phyloP scores from a whole-genome alignment of 495 filamentous ascomycete genomes.

The Terfezia boudieri region DNA sequence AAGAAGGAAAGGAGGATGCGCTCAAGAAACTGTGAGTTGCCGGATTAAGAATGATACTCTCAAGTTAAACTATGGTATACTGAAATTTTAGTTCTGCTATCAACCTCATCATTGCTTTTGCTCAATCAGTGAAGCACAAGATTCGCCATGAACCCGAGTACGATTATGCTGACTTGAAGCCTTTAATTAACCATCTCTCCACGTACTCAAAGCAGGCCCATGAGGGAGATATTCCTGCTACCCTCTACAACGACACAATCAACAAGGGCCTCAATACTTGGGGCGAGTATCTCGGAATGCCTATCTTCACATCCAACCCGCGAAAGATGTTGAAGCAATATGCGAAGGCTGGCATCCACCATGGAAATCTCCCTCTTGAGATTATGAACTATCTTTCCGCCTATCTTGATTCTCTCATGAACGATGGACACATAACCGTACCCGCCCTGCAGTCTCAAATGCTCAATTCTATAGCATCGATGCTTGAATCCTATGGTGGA shows the following conservation, averaged over 20 bases:
- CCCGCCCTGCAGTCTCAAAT: conserved; percentile 28
- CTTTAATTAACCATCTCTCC: conserved; percentile 36
- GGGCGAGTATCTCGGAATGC: conserved; percentile 51
- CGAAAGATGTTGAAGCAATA: conserved; percentile 47
- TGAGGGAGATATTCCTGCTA: conserved; percentile 20
- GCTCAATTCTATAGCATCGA: conserved; percentile 29
- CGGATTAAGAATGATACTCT: neutral
- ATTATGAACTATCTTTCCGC: conserved; percentile 48
- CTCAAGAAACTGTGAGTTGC: conserved; percentile 38
- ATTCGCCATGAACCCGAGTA: conserved; percentile 76
- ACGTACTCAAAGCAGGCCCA: conserved; percentile 52
- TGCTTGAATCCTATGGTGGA: conserved; percentile 54
- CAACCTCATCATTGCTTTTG: conserved; percentile 61
- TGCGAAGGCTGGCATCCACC: conserved; percentile 25
- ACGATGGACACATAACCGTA: conserved; percentile 32
- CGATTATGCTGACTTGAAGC: conserved; percentile 43
- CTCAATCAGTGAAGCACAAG: conserved; percentile 56
- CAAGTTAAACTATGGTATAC: conserved; percentile 1
- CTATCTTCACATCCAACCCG: conserved; percentile 50
- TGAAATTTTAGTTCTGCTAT: conserved; percentile 34
- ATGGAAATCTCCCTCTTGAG: conserved; percentile 60
- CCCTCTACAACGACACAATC: conserved; percentile 20
- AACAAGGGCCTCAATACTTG: conserved; percentile 28
- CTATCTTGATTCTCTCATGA: conserved; percentile 35
- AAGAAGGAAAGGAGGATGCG: conserved; percentile 41